phyloP scores from a whole-genome alignment of 345 rosid species.

The Salix koriyanagi region DNA sequence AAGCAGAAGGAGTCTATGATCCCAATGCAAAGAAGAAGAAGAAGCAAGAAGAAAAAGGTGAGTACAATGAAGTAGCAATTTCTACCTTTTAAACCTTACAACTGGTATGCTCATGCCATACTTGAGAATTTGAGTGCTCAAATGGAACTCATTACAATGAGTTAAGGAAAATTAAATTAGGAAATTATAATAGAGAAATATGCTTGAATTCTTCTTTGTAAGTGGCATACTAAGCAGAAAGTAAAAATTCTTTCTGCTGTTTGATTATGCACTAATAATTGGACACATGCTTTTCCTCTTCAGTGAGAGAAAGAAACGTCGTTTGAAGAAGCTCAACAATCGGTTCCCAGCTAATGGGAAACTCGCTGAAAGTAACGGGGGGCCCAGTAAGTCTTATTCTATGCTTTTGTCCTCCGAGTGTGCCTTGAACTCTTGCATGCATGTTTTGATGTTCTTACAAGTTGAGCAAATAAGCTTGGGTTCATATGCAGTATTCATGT shows the following conservation, averaged over 20 bases:
- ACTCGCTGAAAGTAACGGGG: constrained; percentile 47
- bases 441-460: neutral
- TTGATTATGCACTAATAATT: neutral
- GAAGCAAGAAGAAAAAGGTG: constrained; percentile 87
- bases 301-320: constrained; percentile 79
- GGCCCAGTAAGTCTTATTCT: constrained; percentile 42
- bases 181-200: neutral
- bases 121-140: neutral
- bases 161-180: neutral
- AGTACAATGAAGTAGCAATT: neutral
- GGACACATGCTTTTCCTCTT: constrained; percentile 15
- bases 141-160: neutral
- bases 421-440: neutral
- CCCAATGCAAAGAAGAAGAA: constrained; percentile 86
- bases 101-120: neutral
- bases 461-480: neutral
- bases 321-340: constrained; percentile 63
- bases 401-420: neutral
- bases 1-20: constrained; percentile 74
- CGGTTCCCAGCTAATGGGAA: constrained; percentile 56
- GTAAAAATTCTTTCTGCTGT: too few relatives aligned
- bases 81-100: neutral
- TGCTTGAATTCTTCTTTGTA: neutral
- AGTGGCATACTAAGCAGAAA: neutral
- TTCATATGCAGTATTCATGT: neutral